Evolutionary conservation across 331 rosid genomes (phyloP).

Genomic region (Prunus yedoensis): DNA sequence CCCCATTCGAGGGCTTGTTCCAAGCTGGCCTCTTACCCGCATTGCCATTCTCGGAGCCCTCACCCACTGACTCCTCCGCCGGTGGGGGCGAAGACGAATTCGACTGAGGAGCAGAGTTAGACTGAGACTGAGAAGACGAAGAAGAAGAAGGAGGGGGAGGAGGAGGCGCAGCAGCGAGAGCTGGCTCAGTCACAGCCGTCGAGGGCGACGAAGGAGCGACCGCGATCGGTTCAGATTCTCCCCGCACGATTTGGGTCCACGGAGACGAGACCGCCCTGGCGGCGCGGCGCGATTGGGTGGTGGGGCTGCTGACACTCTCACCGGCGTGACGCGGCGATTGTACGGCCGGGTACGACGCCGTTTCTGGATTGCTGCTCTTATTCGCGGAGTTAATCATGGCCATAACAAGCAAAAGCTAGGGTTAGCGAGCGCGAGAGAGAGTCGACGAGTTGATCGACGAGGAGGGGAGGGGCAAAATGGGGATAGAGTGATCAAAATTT

Average conservation of each 20-base stretch:
- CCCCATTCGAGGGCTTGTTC: slow-evolving; percentile 68
- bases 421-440: slow-evolving; percentile 11
- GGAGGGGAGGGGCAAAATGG: slow-evolving; percentile 18
- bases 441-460: slow-evolving; percentile 53
- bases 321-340: slow-evolving; percentile 48
- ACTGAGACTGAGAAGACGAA: slow-evolving; percentile 1
- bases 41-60: slow-evolving; percentile 44
- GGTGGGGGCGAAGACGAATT: slow-evolving; percentile 18
- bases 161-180: slow-evolving; percentile 7
- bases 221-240: slow-evolving; percentile 47
- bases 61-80: slow-evolving; percentile 40
- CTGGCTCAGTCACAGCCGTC: slow-evolving; percentile 31
- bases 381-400: slow-evolving; percentile 38
- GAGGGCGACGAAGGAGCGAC: slow-evolving; percentile 38
- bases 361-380: slow-evolving; percentile 18
- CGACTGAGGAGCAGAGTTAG: slow-evolving; percentile 15
- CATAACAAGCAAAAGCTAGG: slow-evolving; percentile 43
- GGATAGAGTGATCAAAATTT: slow-evolving; percentile 21
- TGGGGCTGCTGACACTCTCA: slow-evolving; percentile 32
- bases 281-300: slow-evolving; percentile 42
- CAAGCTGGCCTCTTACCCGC: slow-evolving; percentile 64
- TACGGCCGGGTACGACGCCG: slow-evolving; percentile 13
- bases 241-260: slow-evolving; percentile 62
- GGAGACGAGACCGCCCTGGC: slow-evolving; percentile 34
- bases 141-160: slow-evolving; percentile 5